Conservation (phyloP, 495 filamentous ascomycete species). For the Penicilliopsis zonata region DNA sequence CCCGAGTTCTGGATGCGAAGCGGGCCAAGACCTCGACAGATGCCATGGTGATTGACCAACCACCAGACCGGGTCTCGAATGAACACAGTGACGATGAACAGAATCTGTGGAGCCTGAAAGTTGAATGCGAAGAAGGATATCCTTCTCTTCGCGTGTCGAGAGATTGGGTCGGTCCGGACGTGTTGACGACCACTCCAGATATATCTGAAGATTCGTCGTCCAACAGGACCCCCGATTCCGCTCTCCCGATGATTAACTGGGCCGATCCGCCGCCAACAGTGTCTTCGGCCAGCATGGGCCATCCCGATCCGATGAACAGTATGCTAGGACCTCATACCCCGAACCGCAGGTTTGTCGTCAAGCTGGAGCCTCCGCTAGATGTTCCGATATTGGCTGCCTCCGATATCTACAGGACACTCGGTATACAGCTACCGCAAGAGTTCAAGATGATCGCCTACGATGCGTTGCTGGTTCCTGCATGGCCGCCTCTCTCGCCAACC, state of each 20-base stretch:
- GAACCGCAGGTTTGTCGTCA: conserved; percentile 71
- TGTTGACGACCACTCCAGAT: conserved; percentile 15
- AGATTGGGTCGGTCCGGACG: conserved; percentile 28
- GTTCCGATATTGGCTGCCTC: conserved; percentile 56
- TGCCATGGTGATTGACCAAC: conserved; percentile 25
- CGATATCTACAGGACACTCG: conserved; percentile 55
- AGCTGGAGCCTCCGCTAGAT: conserved; percentile 71
- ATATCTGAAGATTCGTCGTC: conserved; percentile 10
- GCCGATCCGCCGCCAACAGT: conserved; percentile 40
- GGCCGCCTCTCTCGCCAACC: conserved; percentile 12
- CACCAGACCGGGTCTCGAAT: conserved; percentile 6
- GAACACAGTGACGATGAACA: conserved; percentile 12
- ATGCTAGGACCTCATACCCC: conserved; percentile 40
- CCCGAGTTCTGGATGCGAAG: conserved; percentile 32
- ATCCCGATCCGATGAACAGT: conserved; percentile 32
- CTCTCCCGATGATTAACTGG: conserved; percentile 23
- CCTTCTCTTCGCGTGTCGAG: conserved; percentile 35
- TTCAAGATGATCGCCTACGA: conserved; percentile 52
- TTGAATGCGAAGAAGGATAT: conserved; percentile 38
- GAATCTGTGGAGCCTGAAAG: conserved; percentile 23
- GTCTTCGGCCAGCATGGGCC: conserved; percentile 19
- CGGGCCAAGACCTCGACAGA: conserved; percentile 19
- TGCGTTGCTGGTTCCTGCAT: conserved; percentile 47
- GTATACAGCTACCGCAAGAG: conserved; percentile 40
- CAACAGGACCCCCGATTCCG: conserved; percentile 9